Evolutionary conservation across 148 eudicot species (phyloP).

Genomic region (Chenopodium formosanum): DNA sequence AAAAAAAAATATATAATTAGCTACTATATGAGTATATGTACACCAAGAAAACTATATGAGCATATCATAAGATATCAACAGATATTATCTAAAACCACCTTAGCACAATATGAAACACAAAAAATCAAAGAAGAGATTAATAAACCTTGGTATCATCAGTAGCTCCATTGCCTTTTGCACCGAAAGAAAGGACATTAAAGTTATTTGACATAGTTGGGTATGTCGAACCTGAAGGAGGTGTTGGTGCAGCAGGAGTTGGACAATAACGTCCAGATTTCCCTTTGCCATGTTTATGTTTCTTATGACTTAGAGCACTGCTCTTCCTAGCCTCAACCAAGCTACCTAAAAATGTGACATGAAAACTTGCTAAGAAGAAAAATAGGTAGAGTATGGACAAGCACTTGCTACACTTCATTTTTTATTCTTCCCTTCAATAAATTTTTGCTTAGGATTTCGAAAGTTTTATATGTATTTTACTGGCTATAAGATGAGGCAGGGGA

Average conservation of each 20-base stretch:
- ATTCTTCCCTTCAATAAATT: neutral
- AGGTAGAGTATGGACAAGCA: slow-evolving; percentile 25
- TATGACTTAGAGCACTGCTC: slow-evolving; percentile 29
- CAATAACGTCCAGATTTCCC: slow-evolving; percentile 17
- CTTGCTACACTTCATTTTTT: slow-evolving; percentile 32
- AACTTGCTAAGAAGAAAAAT: slow-evolving; percentile 18
- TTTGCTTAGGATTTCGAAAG: neutral
- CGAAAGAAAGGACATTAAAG: slow-evolving; percentile 54
- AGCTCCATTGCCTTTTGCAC: slow-evolving; percentile 73
- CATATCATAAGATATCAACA: too few relatives aligned
- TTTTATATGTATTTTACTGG: neutral
- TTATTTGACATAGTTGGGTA: slow-evolving; percentile 11
- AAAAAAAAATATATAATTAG: neutral
- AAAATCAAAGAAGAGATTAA: too few relatives aligned
- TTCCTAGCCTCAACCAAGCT: slow-evolving; percentile 43
- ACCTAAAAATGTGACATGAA: slow-evolving; percentile 28
- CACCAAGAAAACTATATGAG: neutral
- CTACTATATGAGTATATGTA: too few relatives aligned
- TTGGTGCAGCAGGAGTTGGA: slow-evolving; percentile 21
- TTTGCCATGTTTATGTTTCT: slow-evolving; percentile 30
- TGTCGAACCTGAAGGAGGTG: slow-evolving; percentile 26
- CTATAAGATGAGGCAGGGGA: neutral
- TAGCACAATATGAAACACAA: too few relatives aligned
- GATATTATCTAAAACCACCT: neutral
- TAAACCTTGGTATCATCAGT: slow-evolving; percentile 78